Percentiles rank a stretch among this genome's conserved stretches.
Conservation (phyloP, 495 filamentous ascomycete species). For the Xylaria longipes region DNA sequence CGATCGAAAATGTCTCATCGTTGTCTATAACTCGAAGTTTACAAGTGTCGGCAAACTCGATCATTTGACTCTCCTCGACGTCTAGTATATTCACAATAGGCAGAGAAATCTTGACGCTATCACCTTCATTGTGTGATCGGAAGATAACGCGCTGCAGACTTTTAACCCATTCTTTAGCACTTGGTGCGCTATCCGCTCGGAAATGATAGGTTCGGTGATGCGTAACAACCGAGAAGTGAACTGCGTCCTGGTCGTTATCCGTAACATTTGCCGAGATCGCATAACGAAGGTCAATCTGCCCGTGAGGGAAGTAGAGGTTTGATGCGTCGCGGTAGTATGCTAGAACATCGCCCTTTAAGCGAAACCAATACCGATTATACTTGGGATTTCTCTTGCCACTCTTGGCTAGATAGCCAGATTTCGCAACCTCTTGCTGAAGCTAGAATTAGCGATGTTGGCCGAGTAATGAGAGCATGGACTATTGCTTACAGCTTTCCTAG, state of each 20-base stretch:
- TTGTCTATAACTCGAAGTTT: constrained; percentile 92
- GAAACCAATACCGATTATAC: constrained; percentile 95
- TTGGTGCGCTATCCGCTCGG: constrained; percentile 83
- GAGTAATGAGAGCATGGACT: not conserved
- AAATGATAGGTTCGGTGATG: constrained; percentile 86
- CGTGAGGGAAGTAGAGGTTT: constrained; percentile 89
- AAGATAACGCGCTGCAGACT: constrained; percentile 94
- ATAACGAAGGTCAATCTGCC: constrained; percentile 91
- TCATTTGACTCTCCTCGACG: constrained; percentile 88
- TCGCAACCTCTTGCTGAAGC: constrained; percentile 71
- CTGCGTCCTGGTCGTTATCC: constrained; percentile 75
- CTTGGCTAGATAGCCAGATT: constrained; percentile 89
- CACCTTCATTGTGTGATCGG: constrained; percentile 92
- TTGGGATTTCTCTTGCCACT: constrained; percentile 87
- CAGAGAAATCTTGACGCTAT: constrained; percentile 94
- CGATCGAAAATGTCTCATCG: constrained; percentile 90
- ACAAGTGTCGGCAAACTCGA: constrained; percentile 92
- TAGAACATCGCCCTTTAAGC: constrained; percentile 91
- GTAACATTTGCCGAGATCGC: constrained; percentile 82
- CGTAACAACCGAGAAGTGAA: constrained; percentile 80
- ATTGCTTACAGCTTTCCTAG: constrained; percentile 77
- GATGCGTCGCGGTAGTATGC: constrained; percentile 89
- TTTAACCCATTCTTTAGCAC: constrained; percentile 98
- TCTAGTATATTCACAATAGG: constrained; percentile 90
- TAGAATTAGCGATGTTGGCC: constrained; percentile 35